These are phyloP conservation scores for Phascolomyces articulosus DNA, from an alignment of 371 early-diverging fungal genomes.

Conservation along the genomic window DNA sequence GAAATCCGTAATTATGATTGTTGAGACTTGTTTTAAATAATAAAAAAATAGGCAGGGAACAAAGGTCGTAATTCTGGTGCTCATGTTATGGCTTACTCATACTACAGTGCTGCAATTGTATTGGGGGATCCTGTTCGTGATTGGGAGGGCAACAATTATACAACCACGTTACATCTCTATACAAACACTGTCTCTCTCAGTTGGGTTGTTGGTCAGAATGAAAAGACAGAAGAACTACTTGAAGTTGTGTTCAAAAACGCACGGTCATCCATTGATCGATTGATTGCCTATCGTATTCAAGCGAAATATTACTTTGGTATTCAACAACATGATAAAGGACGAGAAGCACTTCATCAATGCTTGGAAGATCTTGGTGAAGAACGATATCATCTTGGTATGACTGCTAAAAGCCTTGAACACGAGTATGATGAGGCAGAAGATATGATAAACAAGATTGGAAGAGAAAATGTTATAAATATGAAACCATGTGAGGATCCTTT, in stretches of 20 bases:
- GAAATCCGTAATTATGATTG: too few relatives aligned
- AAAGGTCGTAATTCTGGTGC: conserved; percentile 43
- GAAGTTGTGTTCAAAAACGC: conserved; percentile 31
- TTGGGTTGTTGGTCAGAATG: conserved; percentile 41
- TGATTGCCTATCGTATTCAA: conserved; percentile 39
- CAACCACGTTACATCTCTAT: conserved; percentile 31
- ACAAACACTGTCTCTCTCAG: conserved; percentile 37
- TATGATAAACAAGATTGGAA: conserved; percentile 19
- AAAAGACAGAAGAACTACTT: conserved; percentile 26
- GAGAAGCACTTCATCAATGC: conserved; percentile 27
- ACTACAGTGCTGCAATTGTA: conserved; percentile 35
- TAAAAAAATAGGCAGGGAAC: conserved; percentile 37
- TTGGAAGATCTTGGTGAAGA: conserved; percentile 32
- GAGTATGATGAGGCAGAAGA: conserved; percentile 20
- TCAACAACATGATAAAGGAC: conserved; percentile 37
- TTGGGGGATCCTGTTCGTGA: conserved; percentile 13
- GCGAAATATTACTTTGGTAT: conserved; percentile 36
- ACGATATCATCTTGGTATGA: conserved; percentile 10
- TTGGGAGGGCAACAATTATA: conserved; percentile 27
- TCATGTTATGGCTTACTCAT: conserved; percentile 38
- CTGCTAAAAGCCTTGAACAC: conserved; percentile 19
- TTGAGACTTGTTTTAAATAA: too few relatives aligned
- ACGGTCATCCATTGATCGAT: conserved; percentile 36
- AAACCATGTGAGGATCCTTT: conserved; percentile 26
- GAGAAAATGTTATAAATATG: conserved; percentile 19